A percentile compares a stretch with the other conserved stretches of the same genome.
phyloP scores from a whole-genome alignment of 2,329 filamentous ascomycete genomes.

The Beauveria asiatica region DNA sequence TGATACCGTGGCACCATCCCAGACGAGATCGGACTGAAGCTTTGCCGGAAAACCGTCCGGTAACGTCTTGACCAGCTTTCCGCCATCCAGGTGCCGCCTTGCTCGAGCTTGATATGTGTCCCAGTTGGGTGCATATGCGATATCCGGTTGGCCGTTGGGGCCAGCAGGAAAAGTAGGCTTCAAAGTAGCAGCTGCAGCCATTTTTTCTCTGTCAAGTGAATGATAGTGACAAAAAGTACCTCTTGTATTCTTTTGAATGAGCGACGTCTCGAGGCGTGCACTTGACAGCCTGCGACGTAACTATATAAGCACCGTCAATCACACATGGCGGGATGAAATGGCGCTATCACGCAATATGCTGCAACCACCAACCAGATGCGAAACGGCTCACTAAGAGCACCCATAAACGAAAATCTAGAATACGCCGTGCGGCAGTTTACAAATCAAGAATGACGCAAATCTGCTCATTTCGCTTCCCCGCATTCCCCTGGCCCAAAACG shows the following conservation, averaged over 20 bases:
- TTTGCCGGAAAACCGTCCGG: slow-evolving; percentile 42
- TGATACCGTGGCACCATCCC: slow-evolving; percentile 43
- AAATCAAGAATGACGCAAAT: slow-evolving; percentile 2
- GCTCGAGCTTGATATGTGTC: slow-evolving; percentile 44
- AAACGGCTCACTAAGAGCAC: neutral
- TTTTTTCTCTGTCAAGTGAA: slow-evolving; percentile 9
- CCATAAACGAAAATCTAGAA: neutral
- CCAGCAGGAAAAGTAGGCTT: slow-evolving; percentile 13
- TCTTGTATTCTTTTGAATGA: no score
- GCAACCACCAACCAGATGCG: neutral
- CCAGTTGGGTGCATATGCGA: slow-evolving; percentile 45
- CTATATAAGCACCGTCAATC: neutral
- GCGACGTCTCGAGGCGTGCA: no score
- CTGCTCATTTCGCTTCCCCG: neutral
- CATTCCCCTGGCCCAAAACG: neutral
- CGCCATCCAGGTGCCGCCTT: slow-evolving; percentile 34
- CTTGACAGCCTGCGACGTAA: neutral
- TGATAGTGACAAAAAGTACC: no score
- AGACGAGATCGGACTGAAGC: slow-evolving; percentile 44
- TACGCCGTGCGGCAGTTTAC: neutral
- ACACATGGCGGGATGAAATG: slow-evolving; percentile 4
- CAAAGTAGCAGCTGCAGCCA: slow-evolving; percentile 17
- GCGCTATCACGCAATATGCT: slow-evolving; percentile 8
- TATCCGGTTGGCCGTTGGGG: slow-evolving; percentile 46
- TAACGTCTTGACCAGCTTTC: slow-evolving; percentile 29